Percentiles rank a stretch among this genome's conserved stretches.
Evolutionary conservation across 257 asterid genomes (phyloP).

Genomic region (Nicotiana sylvestris): DNA sequence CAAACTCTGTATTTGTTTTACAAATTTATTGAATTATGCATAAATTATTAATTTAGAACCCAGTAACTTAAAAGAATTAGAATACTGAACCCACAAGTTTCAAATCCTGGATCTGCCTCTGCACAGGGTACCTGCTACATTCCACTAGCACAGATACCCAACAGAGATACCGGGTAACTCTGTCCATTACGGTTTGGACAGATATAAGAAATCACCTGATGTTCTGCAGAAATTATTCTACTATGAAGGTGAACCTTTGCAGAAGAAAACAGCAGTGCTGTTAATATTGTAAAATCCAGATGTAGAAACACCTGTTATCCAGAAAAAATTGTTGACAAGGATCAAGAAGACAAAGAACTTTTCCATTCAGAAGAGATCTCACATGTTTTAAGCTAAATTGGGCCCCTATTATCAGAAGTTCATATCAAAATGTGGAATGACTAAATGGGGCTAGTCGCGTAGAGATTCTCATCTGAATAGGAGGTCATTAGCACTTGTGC

Average conservation of each 20-base stretch:
- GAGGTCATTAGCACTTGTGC: neutral
- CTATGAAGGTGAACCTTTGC: neutral
- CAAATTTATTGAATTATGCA: too few species aligned
- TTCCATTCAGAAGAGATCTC: conserved; percentile 26
- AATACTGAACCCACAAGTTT: too few species aligned
- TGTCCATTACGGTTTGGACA: too few species aligned
- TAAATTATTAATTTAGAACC: too few species aligned
- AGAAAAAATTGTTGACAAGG: neutral
- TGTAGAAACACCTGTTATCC: neutral
- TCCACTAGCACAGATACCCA: too few species aligned
- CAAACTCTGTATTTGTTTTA: too few species aligned
- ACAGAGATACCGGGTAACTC: too few species aligned
- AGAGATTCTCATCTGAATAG: conserved; percentile 39
- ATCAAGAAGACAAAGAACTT: conserved; percentile 30
- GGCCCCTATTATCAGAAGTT: conserved; percentile 54
- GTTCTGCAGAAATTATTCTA: too few species aligned
- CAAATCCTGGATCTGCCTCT: too few species aligned
- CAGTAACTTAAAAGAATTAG: too few species aligned
- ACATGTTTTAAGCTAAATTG: conserved; percentile 24
- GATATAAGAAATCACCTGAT: too few species aligned
- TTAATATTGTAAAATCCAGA: neutral
- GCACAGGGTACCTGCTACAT: too few species aligned
- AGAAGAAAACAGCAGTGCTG: neutral
- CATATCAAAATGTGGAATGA: conserved; percentile 59
- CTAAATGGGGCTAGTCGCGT: conserved; percentile 51